Conservation (phyloP, 345 rosid species). For the Moricandia moricandioides region DNA sequence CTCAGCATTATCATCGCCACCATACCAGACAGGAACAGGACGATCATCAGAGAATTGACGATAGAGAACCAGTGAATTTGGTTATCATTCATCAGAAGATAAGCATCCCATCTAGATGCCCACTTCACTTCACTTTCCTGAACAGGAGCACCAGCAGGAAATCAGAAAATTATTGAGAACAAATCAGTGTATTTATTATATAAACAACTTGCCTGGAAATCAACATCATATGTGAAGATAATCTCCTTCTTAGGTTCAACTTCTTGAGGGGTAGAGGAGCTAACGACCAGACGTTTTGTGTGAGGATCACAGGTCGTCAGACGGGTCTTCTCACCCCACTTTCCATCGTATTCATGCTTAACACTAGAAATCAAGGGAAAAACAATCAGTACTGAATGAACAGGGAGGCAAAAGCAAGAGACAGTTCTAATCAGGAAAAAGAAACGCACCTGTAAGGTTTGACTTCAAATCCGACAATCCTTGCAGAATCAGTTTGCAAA, state of each 20-base stretch:
- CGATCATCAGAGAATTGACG: conserved; percentile 84
- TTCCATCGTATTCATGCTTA: conserved; percentile 84
- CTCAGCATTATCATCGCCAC: conserved; percentile 92
- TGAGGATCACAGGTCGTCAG: conserved; percentile 92
- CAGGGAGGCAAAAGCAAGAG: background rate
- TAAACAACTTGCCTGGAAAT: conserved; percentile 56
- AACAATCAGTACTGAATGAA: conserved; percentile 3
- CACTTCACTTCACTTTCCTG: conserved; percentile 90
- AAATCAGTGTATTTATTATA: background rate
- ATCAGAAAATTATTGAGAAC: conserved; percentile 8
- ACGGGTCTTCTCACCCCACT: conserved; percentile 69
- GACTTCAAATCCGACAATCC: conserved; percentile 98
- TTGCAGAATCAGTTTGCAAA: conserved; percentile 63
- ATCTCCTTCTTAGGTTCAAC: conserved; percentile 80
- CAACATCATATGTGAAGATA: conserved; percentile 88
- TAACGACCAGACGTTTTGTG: conserved; percentile 67
- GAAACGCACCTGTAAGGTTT: conserved; percentile 74
- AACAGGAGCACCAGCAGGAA: conserved; percentile 11
- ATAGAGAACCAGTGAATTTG: conserved; percentile 88
- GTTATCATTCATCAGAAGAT: conserved; percentile 77
- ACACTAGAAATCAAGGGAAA: conserved; percentile 45
- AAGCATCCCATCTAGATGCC: conserved; percentile 93
- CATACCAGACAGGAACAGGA: conserved; percentile 83
- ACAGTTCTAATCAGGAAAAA: background rate
- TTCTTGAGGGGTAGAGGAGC: conserved; percentile 91